Conservation (phyloP, 768 basidiomycete genomes). For the Tricholoma bakamatsutake region DNA sequence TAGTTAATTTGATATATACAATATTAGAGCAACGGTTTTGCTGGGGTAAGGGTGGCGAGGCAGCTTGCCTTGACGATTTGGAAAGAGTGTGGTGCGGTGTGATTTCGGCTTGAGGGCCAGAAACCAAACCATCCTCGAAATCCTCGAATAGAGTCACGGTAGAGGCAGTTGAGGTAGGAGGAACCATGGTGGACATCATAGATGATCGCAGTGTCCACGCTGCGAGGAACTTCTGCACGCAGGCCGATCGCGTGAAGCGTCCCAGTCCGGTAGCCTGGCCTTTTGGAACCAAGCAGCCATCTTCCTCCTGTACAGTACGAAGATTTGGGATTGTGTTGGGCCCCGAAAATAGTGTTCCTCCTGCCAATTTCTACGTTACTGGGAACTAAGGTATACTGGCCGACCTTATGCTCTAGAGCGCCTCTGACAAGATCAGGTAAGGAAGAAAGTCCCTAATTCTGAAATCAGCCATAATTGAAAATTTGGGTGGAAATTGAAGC, state of each 20-base stretch:
- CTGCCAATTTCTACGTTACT: constrained; percentile 35
- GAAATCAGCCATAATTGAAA: not conserved
- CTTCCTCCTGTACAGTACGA: constrained; percentile 36
- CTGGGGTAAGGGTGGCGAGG: constrained; percentile 29
- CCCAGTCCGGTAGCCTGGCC: constrained; percentile 14
- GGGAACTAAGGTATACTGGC: constrained; percentile 32
- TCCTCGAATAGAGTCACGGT: constrained; percentile 58
- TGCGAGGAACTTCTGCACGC: constrained; percentile 44
- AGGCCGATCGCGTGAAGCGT: constrained; percentile 44
- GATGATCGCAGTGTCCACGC: constrained; percentile 49
- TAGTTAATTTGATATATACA: constrained; percentile 53
- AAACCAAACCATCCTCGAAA: constrained; percentile 35
- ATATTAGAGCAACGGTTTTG: constrained; percentile 50
- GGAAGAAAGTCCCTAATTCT: constrained; percentile 52
- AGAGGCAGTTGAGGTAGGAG: constrained; percentile 50
- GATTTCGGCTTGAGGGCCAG: constrained; percentile 53
- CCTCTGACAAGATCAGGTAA: constrained; percentile 45
- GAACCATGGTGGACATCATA: constrained; percentile 31
- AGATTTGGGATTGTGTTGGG: constrained; percentile 29
- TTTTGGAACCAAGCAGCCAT: constrained; percentile 12
- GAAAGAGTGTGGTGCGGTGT: constrained; percentile 51
- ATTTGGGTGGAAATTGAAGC: constrained; percentile 19
- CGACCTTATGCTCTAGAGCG: constrained; percentile 39
- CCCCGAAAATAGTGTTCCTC: constrained; percentile 44
- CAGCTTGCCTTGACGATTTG: constrained; percentile 23